Conservation (phyloP, 1,284 basidiomycete species). For the Sparassis latifolia region DNA sequence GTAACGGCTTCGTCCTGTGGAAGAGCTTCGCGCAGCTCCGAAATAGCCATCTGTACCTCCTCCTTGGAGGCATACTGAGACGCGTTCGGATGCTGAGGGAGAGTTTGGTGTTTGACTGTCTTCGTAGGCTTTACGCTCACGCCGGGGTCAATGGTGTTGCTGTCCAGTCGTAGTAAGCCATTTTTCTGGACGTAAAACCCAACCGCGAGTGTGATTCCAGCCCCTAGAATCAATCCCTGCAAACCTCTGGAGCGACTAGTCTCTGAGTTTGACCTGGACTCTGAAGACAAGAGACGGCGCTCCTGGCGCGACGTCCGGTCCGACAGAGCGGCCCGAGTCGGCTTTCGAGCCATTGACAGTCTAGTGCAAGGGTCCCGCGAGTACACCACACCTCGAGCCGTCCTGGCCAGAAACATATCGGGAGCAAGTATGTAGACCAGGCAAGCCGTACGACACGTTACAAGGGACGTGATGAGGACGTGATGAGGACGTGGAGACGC, state of each 20-base stretch:
- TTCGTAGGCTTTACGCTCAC: slow-evolving; percentile 7
- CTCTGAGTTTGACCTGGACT: background rate
- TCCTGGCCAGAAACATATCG: too few species aligned
- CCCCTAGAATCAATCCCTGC: slow-evolving; percentile 5
- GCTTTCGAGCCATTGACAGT: too few species aligned
- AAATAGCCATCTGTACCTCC: slow-evolving; percentile 48
- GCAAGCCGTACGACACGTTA: too few species aligned
- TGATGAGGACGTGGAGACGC: too few species aligned
- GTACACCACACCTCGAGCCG: too few species aligned
- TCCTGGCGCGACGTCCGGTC: too few species aligned
- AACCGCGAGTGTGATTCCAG: slow-evolving; percentile 1
- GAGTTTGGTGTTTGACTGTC: slow-evolving; percentile 2
- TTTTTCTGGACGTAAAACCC: slow-evolving; percentile 1
- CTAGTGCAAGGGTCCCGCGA: too few species aligned
- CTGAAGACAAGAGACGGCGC: background rate
- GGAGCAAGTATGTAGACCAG: too few species aligned
- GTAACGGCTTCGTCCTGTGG: slow-evolving; percentile 38
- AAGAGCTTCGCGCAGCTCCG: slow-evolving; percentile 43
- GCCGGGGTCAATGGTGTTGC: slow-evolving; percentile 5
- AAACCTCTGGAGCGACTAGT: background rate
- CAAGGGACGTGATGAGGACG: too few species aligned
- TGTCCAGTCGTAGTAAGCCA: slow-evolving; percentile 8
- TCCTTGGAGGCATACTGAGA: slow-evolving; percentile 17
- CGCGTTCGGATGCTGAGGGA: slow-evolving; percentile 3
- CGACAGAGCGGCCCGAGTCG: too few species aligned